Evolutionary conservation across 148 eudicot species (phyloP).

Genomic region (Vaccinium macrocarpon): DNA sequence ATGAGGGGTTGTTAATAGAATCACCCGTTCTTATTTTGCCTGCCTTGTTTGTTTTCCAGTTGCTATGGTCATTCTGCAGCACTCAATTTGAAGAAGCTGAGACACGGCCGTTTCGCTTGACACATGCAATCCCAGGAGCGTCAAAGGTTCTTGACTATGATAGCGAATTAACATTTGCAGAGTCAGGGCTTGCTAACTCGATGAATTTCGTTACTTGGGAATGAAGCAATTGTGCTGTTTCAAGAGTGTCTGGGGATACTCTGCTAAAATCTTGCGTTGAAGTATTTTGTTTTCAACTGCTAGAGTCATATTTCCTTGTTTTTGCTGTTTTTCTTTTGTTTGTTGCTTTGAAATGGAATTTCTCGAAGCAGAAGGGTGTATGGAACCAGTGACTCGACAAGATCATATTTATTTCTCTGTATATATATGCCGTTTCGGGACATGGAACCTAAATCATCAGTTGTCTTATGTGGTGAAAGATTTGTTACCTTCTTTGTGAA

Average conservation of each 20-base stretch:
- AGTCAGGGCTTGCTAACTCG: conserved; percentile 86
- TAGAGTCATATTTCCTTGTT: conserved; percentile 8
- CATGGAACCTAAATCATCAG: neutral
- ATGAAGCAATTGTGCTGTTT: conserved; percentile 21
- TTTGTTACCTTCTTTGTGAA: neutral
- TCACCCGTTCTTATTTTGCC: neutral
- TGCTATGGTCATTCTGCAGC: conserved; percentile 90
- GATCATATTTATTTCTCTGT: conserved; percentile 2
- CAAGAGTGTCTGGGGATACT: neutral
- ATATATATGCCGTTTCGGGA: conserved; percentile 2
- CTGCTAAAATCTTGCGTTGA: conserved; percentile 8
- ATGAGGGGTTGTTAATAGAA: no score
- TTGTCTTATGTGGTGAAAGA: neutral
- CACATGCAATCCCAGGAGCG: conserved; percentile 86
- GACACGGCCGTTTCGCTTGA: conserved; percentile 48
- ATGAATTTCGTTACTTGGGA: conserved; percentile 89
- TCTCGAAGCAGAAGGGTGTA: neutral
- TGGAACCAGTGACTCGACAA: neutral
- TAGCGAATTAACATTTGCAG: conserved; percentile 50
- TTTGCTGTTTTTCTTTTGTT: neutral
- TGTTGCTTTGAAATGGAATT: conserved; percentile 4
- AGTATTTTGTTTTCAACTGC: conserved; percentile 11
- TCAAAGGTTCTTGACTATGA: conserved; percentile 59
- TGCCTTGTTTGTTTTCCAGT: conserved; percentile 38
- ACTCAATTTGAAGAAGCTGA: conserved; percentile 62